Percentiles rank a stretch among this genome's conserved stretches.
phyloP scores from a whole-genome alignment of 805 yeast genomes.

The Tanozyma kutaoensis region DNA sequence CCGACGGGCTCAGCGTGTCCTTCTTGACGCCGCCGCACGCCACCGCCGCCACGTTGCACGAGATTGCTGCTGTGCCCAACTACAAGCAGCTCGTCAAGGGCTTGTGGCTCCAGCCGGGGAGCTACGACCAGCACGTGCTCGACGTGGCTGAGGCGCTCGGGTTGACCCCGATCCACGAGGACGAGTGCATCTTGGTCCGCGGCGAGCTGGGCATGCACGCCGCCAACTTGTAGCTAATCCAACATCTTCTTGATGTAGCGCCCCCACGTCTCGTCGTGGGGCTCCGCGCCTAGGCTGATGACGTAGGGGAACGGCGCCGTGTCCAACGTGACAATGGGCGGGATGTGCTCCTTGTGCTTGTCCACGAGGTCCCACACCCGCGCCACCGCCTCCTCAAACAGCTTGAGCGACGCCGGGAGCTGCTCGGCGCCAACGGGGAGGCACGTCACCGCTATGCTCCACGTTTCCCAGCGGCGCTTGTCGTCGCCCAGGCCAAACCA shows the following conservation, averaged over 20 bases:
- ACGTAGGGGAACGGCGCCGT: constrained; percentile 47
- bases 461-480: constrained; percentile 48
- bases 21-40: constrained; percentile 67
- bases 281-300: constrained; percentile 12
- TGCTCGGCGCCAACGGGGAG: constrained; percentile 13
- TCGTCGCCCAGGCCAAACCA: constrained; percentile 35
- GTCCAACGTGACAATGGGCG: constrained; percentile 59
- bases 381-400: constrained; percentile 27
- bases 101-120: constrained; percentile 80
- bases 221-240: constrained; percentile 20
- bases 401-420: constrained; percentile 15
- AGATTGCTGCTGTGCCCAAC: constrained; percentile 25
- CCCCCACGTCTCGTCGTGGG: constrained; percentile 27
- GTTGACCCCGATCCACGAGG: constrained; percentile 28
- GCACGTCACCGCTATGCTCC: constrained; percentile 44
- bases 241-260: constrained; percentile 13
- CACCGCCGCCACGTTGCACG: constrained; percentile 23
- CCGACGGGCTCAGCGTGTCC: constrained; percentile 42
- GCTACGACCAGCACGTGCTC: constrained; percentile 42
- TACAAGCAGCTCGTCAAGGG: constrained; percentile 31
- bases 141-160: constrained; percentile 24
- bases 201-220: constrained; percentile 40
- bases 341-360: constrained; percentile 50
- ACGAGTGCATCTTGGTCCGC: constrained; percentile 57
- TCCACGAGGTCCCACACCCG: constrained; percentile 42